A percentile compares a stretch with the other conserved stretches of the same genome.
These are phyloP conservation scores for Cocos nucifera DNA, from an alignment of 176 grass and related monocot genomes.

Conservation along the genomic window DNA sequence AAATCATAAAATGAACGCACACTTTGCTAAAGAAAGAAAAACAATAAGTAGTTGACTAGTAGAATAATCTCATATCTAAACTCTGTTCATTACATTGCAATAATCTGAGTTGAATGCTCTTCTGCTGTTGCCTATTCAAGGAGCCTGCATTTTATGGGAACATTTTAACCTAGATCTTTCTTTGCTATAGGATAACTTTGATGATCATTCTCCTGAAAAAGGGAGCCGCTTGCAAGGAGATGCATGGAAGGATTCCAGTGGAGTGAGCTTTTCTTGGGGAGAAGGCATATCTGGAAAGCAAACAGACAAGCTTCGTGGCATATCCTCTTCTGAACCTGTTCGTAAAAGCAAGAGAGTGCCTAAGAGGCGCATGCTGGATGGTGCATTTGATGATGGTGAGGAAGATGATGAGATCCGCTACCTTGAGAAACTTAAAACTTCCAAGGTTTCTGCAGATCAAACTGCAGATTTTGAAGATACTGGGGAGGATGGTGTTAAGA, in stretches of 20 bases:
- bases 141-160: neutral
- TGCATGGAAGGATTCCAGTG: constrained; percentile 3
- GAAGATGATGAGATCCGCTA: constrained; percentile 52
- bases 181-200: neutral
- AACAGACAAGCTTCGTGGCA: constrained; percentile 27
- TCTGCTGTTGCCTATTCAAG: no score
- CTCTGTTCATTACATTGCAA: no score
- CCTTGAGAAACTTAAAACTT: constrained; percentile 57
- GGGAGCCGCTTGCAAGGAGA: neutral
- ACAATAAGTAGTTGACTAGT: no score
- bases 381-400: constrained; percentile 35
- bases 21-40: no score
- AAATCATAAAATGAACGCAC: no score
- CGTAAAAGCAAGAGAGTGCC: constrained; percentile 73
- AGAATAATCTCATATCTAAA: no score
- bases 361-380: constrained; percentile 43
- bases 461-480: constrained; percentile 38
- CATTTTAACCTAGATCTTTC: neutral
- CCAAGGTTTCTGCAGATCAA: constrained; percentile 34
- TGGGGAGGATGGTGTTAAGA: constrained; percentile 43
- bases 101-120: no score
- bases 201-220: constrained; percentile 4
- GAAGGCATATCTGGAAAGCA: constrained; percentile 11
- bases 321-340: constrained; percentile 35
- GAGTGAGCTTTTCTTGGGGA: constrained; percentile 1